Percentiles rank a stretch among this genome's conserved stretches.
These are phyloP conservation scores for Ustilago esculenta DNA, from an alignment of 1,284 basidiomycete species.

Conservation along the genomic window DNA sequence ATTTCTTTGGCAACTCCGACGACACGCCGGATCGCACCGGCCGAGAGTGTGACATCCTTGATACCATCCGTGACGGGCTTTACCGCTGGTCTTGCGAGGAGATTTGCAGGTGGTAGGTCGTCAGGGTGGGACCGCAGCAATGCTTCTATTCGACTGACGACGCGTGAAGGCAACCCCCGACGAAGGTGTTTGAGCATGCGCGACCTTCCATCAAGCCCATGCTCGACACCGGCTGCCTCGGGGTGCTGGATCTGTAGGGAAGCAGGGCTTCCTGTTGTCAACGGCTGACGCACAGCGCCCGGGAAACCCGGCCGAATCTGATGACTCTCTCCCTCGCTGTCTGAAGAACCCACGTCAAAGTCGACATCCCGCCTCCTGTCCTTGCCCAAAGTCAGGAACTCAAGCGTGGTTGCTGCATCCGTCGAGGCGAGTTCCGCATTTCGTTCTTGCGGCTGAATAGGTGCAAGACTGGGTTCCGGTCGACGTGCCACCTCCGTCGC, in stretches of 20 bases:
- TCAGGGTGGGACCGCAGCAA: constrained; percentile 25
- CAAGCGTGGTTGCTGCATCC: constrained; percentile 42
- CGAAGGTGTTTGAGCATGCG: constrained; percentile 44
- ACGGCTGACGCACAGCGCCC: neutral
- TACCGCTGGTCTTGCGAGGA: constrained; percentile 24
- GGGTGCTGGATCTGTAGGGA: neutral
- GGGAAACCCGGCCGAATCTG: neutral
- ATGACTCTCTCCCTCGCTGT: constrained; percentile 22
- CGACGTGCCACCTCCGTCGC: neutral
- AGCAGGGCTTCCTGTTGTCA: neutral
- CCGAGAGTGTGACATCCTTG: constrained; percentile 14
- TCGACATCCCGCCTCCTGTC: constrained; percentile 36
- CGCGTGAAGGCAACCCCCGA: constrained; percentile 24
- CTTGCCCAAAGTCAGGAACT: constrained; percentile 43
- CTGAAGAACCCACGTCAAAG: constrained; percentile 29
- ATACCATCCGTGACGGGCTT: constrained; percentile 29
- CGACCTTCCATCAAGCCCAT: constrained; percentile 9
- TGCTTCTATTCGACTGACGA: constrained; percentile 21
- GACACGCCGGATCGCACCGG: constrained; percentile 20
- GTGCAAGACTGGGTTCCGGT: neutral
- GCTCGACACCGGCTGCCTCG: neutral
- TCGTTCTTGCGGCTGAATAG: constrained; percentile 9
- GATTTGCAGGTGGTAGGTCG: constrained; percentile 32
- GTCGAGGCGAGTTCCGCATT: constrained; percentile 42
- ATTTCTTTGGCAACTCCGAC: constrained; percentile 43